Base-by-base conservation (phyloP, 495 filamentous ascomycete species). In the Aspergillus sparsus region DNA sequence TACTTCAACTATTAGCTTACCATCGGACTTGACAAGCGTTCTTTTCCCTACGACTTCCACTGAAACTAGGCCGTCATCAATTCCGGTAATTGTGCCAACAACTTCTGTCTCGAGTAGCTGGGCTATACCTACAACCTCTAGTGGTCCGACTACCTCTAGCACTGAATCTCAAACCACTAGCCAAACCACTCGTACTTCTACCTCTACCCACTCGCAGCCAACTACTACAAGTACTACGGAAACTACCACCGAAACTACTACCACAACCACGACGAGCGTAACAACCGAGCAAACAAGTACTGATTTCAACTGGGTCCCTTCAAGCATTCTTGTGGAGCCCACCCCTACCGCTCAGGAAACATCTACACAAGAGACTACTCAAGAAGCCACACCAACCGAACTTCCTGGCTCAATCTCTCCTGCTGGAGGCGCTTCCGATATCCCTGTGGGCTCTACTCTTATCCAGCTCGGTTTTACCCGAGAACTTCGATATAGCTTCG, bases 391-490 rank as follows among this genome's bases (percentile, higher is more conserved):
- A 8, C 84, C 89, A 0, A 80, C 85, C 0, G 69, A 73, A 33
- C 78, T 95, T 44, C 92, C 93, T 9, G 84, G 83, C 59, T 83
- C 89, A 32, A 94, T 98, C 61, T 80, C 84, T 18, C 92, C 93
- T 9, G 78, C 83, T 27, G 78, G 74, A 35, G 79, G 79, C 36
- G 66, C 79, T n/a, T 71, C 75, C 12, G 49, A 70, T 16, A 69
- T 73, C 42, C 91, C 93, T 2, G 68, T 74, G 2, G 89, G 89
- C 64, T 84, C 82, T 1, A 80, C 80, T 16, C 69, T 92, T 62
- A 86, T 97, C 61, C 91, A 97, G 66, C 79, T 98, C 58, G 95
- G 91, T 11, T 96, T 97, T 80, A 75, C 83, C 31, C 86, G 85
- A 65, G 77, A 81, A 5, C 83, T 95, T 60, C 92, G 95, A 68